Evolutionary conservation across 2,329 filamentous ascomycete species (phyloP), one percentile per base, ranked within the genome.

Genomic region (Hymenoscyphus salicellus): DNA sequence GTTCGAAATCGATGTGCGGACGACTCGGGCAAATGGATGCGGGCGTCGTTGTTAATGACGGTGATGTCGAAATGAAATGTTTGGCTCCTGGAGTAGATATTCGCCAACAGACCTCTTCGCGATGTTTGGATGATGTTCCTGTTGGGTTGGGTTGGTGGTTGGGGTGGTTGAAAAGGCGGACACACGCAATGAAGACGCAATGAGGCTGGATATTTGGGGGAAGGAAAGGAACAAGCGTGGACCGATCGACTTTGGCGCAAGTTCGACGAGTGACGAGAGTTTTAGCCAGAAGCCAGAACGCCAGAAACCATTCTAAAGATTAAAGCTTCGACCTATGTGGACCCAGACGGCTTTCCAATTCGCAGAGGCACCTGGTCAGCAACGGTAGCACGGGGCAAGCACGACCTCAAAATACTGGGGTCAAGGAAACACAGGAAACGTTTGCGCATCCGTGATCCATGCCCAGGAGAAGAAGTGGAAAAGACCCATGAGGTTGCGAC

Each of bases 11-110:
- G 46, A 52, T 26, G 14, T 52, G 46, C 20, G 23, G 46, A 52
- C 20, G 23, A 28, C 20, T 52, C 58, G 58, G 58, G 28, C 58
- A 46, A n/a, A 46, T n/a, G 58, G 58, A 60, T 60, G 58, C 23
- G 30, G 32, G 10, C 17, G 57, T 58, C 23, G 32, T 58, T 14
- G 46, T 52, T 26, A 52, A 23, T 52, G 46, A 52, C 23, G 46
- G 20, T 52, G 32, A 36, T 26, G 14, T 43, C 4, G 57, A 58
- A 41, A 38, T 41, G 30, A 36, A 20, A 26, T 6, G 14, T 23
- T 26, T 52, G 20, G n/a, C 11, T 52, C 23, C 20, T 23, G 10
- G 20, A 26, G 46, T 2, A 52, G 46, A 52, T 23, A 26, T 23
- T 23, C 46, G 23, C 46, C 20, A 52, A 16, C 11, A 23, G 20